Base-by-base conservation (phyloP, 805 yeast species). In the Nakazawaea sp. region DNA sequence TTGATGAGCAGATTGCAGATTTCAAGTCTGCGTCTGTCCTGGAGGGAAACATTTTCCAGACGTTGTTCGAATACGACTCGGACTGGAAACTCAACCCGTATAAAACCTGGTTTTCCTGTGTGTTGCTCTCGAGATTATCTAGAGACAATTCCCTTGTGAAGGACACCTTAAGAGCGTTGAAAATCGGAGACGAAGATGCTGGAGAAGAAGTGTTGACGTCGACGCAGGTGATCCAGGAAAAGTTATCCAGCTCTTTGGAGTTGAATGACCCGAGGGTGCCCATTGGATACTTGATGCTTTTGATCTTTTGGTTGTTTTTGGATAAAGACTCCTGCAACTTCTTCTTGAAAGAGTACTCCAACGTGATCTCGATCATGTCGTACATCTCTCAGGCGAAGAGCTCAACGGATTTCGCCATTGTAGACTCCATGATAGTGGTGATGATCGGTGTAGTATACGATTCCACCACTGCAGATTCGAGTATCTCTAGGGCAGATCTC, bases 381-480 rank as follows among this genome's bases (percentile, higher is more conserved):
- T 81, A 75, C 41, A 62, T 86, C 9, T 68, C 77, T 2, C 73
- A 70, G 20, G 55, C 70, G 36, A 47, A 61, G 50, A 33, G 37
- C 42, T 64, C 75, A 20, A 66, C 77, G 36, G 78, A 73, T 41
- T 61, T 75, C 4, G 61, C 66, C 4, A 56, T 83, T 8, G 73
- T 80, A 0, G 86, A 84, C 51, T 89, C 96, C 1, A 64, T 88
- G 69, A 70, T 81, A 3, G 68, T 85, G 0, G 62, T 81, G 17
- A 58, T 89, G 18, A 52, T 92, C 9, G 96, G 96, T 27, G 66
- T 82, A 2, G 67, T 78, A 1, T 92, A 85, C 52, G 97, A 88
- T 43, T 90, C 89, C 52, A 66, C 80, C 12, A 55, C 78, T 4
- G 60, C 59, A 13, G 58, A 59, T 2, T 86, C 97, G 0, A 81